Conservation (phyloP, 176 grass and related monocot genomes). For the Phoenix dactylifera region DNA sequence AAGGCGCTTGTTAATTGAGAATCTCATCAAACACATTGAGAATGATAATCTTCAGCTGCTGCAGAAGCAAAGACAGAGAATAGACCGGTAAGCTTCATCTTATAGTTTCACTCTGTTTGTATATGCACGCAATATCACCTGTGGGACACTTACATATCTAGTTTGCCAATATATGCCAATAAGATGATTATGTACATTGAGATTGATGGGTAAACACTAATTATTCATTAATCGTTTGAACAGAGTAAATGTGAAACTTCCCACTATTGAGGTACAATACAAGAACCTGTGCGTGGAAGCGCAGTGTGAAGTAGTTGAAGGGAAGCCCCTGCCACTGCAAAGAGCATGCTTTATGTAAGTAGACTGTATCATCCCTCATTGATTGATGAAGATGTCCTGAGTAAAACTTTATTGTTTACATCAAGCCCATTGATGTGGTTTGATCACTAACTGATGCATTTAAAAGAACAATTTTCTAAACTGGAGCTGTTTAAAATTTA, state of each 20-base stretch:
- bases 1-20: conserved; percentile 37
- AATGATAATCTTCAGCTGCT: conserved; percentile 55
- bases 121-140: not conserved
- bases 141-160: not conserved
- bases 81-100: conserved; percentile 30
- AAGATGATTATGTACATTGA: not conserved
- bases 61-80: conserved; percentile 54
- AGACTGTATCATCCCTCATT: not conserved
- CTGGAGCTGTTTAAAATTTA: no score
- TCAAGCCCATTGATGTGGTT: not conserved
- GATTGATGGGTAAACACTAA: not conserved
- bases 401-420: not conserved
- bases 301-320: conserved; percentile 41
- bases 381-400: no score
- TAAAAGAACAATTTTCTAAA: no score
- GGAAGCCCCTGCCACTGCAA: conserved; percentile 39
- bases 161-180: not conserved
- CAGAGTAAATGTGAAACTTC: conserved; percentile 44
- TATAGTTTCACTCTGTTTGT: not conserved
- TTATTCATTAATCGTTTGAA: not conserved
- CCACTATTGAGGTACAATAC: conserved; percentile 56
- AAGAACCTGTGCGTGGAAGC: conserved; percentile 33
- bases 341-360: conserved; percentile 25
- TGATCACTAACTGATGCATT: conserved; percentile 1
- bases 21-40: conserved; percentile 43